Evolutionary conservation across 495 filamentous ascomycete genomes (phyloP).

Genomic region (Cudoniella acicularis): DNA sequence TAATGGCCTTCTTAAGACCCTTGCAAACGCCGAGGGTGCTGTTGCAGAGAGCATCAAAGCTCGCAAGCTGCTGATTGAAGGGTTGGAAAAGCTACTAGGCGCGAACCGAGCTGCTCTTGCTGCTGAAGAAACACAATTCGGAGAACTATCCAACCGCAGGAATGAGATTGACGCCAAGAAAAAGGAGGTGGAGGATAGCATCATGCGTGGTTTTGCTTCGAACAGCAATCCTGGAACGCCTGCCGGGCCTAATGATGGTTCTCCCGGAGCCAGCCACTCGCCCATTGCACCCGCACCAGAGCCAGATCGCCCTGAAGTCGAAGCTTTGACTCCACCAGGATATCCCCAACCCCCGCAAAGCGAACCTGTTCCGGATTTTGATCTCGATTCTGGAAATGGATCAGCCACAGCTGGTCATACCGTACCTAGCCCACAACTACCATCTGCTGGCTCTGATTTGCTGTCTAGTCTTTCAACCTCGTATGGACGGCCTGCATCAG

Average conservation of each 20-base stretch:
- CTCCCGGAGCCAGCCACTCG: conserved; percentile 26
- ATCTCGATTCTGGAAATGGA: conserved; percentile 29
- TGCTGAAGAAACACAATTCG: conserved; percentile 60
- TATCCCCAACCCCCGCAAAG: conserved; percentile 31
- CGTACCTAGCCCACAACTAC: conserved; percentile 13
- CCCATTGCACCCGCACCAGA: conserved; percentile 41
- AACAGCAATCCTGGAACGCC: conserved; percentile 38
- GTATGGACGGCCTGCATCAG: conserved; percentile 31
- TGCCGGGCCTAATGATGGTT: conserved; percentile 29
- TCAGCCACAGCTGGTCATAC: conserved; percentile 9
- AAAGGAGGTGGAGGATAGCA: conserved; percentile 81
- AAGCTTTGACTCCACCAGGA: conserved; percentile 77
- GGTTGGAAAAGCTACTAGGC: conserved; percentile 76
- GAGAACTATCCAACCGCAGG: conserved; percentile 57
- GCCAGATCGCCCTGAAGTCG: conserved; percentile 67
- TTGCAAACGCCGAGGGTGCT: conserved; percentile 88
- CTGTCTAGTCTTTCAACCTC: conserved; percentile 47
- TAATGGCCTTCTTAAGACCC: conserved; percentile 75
- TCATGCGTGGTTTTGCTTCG: conserved; percentile 72
- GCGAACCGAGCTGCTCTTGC: conserved; percentile 66
- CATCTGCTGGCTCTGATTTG: conserved; percentile 45
- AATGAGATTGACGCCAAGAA: conserved; percentile 70
- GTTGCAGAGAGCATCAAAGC: conserved; percentile 89
- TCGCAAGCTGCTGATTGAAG: conserved; percentile 69
- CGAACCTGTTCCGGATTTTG: conserved; percentile 24